Evolutionary conservation across 164 flowering plant species (phyloP).

Genomic region (Liriodendron chinense): DNA sequence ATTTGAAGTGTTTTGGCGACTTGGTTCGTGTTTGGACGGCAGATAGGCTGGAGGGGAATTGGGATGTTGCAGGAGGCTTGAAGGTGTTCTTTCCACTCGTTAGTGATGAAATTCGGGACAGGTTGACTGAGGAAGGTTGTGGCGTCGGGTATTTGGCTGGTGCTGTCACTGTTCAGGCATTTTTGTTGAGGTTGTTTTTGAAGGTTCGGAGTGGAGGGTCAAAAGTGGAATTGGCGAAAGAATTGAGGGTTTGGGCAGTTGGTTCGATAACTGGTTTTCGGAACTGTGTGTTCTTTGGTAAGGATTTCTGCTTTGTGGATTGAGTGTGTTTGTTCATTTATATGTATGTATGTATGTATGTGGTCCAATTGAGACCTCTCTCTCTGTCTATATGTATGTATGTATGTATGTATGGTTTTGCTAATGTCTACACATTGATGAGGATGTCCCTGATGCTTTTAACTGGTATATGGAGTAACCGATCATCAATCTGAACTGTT

Average conservation of each 20-base stretch:
- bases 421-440: no score
- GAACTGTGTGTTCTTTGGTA: constrained; percentile 51
- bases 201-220: constrained; percentile 14
- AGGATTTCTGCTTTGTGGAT: constrained; percentile 8
- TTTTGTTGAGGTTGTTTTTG: constrained; percentile 46
- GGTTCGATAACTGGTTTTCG: constrained; percentile 44
- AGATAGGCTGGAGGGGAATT: constrained; percentile 12
- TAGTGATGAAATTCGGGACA: constrained; percentile 33
- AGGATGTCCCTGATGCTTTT: no score
- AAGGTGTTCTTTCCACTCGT: constrained; percentile 56
- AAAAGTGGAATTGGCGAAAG: constrained; percentile 34
- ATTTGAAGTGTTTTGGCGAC: constrained; percentile 34
- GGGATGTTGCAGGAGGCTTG: constrained; percentile 18
- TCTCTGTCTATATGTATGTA: not conserved
- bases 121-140: constrained; percentile 30
- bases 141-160: constrained; percentile 54
- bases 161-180: constrained; percentile 53
- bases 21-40: constrained; percentile 45
- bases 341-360: no score
- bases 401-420: no score
- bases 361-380: not conserved
- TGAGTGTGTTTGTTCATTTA: no score
- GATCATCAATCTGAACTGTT: no score
- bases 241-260: constrained; percentile 32
- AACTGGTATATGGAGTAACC: no score